A percentile compares a stretch with the other conserved stretches of the same genome.
These are phyloP conservation scores for Tylopilus sp. DNA, from an alignment of 768 basidiomycete genomes.

Conservation along the genomic window DNA sequence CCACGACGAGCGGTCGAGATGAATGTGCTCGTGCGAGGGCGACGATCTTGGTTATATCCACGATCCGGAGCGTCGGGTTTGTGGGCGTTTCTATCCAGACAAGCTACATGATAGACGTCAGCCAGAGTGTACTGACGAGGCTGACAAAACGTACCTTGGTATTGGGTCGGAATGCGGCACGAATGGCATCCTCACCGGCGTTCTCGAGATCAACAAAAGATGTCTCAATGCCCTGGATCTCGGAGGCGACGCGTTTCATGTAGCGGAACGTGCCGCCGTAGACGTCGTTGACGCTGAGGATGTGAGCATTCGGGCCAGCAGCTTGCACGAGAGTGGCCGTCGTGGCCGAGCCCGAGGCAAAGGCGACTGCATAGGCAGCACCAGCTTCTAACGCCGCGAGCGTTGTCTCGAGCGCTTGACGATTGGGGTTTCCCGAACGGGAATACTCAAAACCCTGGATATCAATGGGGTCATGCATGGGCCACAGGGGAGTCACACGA, in stretches of 20 bases:
- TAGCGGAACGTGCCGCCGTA: conserved; percentile 94
- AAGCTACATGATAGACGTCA: conserved; percentile 42
- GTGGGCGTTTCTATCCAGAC: conserved; percentile 96
- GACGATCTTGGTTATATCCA: conserved; percentile 74
- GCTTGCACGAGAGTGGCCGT: conserved; percentile 82
- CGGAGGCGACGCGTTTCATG: conserved; percentile 59
- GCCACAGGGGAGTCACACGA: too few species aligned
- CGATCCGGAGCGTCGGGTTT: conserved; percentile 87
- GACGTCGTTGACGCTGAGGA: conserved; percentile 87
- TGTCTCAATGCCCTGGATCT: conserved; percentile 63
- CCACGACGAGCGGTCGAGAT: conserved; percentile 70
- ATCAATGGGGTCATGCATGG: too few species aligned
- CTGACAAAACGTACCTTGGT: conserved; percentile 59
- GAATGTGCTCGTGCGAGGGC: conserved; percentile 61
- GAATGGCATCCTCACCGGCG: conserved; percentile 58
- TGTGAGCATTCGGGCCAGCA: conserved; percentile 69
- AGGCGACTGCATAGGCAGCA: conserved; percentile 70
- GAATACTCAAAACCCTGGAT: conserved; percentile 85
- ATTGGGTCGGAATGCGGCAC: conserved; percentile 64
- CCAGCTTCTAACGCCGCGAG: conserved; percentile 79
- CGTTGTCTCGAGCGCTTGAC: conserved; percentile 71
- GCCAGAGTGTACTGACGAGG: not conserved
- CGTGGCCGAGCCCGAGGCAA: conserved; percentile 81
- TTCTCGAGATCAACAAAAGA: conserved; percentile 82
- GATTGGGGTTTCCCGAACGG: conserved; percentile 85